These are phyloP conservation scores for Termitomyces eurrhizus DNA, from an alignment of 768 basidiomycete species.

Conservation along the genomic window DNA sequence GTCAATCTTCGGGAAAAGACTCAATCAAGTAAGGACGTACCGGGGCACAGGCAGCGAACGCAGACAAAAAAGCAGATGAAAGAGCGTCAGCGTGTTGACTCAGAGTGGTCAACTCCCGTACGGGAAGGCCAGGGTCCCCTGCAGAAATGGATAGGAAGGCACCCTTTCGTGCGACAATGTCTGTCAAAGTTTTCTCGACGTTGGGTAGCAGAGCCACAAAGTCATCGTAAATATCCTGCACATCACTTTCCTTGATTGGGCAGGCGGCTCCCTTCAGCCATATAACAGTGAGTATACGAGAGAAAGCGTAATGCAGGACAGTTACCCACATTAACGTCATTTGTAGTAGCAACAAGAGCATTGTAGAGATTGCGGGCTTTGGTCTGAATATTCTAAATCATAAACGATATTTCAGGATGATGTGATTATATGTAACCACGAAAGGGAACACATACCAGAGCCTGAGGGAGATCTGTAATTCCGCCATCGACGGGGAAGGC, in stretches of 20 bases:
- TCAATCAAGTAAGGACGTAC: too few relatives aligned
- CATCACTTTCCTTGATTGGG: slow-evolving; percentile 24
- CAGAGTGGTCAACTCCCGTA: slow-evolving; percentile 25
- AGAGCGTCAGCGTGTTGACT: slow-evolving; percentile 10
- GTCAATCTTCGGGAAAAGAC: too few relatives aligned
- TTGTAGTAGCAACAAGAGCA: slow-evolving; percentile 22
- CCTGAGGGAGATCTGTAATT: too few relatives aligned
- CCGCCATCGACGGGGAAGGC: too few relatives aligned
- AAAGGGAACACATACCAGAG: too few relatives aligned
- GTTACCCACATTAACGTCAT: slow-evolving; percentile 22
- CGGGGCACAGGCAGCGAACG: too few relatives aligned
- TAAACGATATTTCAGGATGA: too few relatives aligned
- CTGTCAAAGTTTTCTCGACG: slow-evolving; percentile 20
- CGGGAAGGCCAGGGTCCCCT: slow-evolving; percentile 25
- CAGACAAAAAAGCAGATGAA: too few relatives aligned
- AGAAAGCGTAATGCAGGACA: not conserved
- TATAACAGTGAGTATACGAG: not conserved
- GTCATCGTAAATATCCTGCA: slow-evolving; percentile 16
- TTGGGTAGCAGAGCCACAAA: slow-evolving; percentile 24
- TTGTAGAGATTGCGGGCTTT: slow-evolving; percentile 19
- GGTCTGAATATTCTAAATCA: slow-evolving; percentile 27
- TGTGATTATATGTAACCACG: too few relatives aligned
- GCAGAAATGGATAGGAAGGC: slow-evolving; percentile 25
- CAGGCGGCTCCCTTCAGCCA: slow-evolving; percentile 13
- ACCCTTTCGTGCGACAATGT: slow-evolving; percentile 22